Percentiles rank a stretch among this genome's conserved stretches.
phyloP scores from a whole-genome alignment of 208 protist species.

The Phytomonas sp. region DNA sequence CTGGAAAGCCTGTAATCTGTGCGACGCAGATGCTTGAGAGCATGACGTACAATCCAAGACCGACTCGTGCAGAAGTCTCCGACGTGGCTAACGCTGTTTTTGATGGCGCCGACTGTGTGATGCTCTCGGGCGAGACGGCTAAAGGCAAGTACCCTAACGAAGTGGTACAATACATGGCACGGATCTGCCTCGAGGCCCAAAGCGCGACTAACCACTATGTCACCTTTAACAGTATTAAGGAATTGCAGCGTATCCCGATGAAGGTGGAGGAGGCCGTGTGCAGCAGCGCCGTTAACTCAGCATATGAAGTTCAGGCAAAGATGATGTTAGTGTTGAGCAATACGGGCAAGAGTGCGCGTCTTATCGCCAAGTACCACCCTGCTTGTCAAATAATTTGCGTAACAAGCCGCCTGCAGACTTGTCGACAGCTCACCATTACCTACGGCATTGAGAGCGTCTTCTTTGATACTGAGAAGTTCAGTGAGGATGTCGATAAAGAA shows the following conservation, averaged over 20 bases:
- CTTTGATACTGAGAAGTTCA: slow-evolving; percentile 57
- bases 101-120: slow-evolving; percentile 98
- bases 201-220: slow-evolving; percentile 67
- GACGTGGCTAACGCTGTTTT: slow-evolving; percentile 97
- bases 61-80: slow-evolving; percentile 98
- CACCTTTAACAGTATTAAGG: slow-evolving; percentile 82
- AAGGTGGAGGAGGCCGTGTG: slow-evolving; percentile 89
- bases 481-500: slow-evolving; percentile 61
- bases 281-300: slow-evolving; percentile 91
- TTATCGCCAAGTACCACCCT: slow-evolving; percentile 96
- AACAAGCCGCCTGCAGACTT: slow-evolving; percentile 75
- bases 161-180: slow-evolving; percentile 93
- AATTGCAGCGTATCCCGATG: slow-evolving; percentile 75
- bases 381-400: slow-evolving; percentile 91
- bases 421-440: slow-evolving; percentile 81
- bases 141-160: slow-evolving; percentile 96
- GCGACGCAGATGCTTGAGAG: slow-evolving; percentile 99
- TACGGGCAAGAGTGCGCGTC: slow-evolving; percentile 86
- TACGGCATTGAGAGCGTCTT: slow-evolving; percentile 73
- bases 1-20: slow-evolving; percentile 98
- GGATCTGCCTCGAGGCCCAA: slow-evolving; percentile 88
- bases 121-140: slow-evolving; percentile 98
- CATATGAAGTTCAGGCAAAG: slow-evolving; percentile 86
- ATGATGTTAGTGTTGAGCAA: slow-evolving; percentile 91
- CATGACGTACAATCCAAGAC: slow-evolving; percentile 95